phyloP scores from a whole-genome alignment of 2,329 filamentous ascomycete species.

The Talaromyces funiculosus region DNA sequence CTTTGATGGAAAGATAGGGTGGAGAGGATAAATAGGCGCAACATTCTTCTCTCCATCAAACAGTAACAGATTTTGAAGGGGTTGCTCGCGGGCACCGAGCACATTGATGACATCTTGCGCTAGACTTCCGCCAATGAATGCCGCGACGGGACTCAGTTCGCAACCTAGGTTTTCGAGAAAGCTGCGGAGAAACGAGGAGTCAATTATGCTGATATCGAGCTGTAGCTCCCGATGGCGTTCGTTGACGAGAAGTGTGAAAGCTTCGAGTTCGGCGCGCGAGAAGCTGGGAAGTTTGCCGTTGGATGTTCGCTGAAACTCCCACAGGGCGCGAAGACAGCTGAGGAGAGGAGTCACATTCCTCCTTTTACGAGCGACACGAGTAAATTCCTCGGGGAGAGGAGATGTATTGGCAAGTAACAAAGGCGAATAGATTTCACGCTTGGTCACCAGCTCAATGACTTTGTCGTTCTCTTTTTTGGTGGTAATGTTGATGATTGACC shows the following conservation, averaged over 20 bases:
- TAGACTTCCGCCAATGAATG: conserved; percentile 82
- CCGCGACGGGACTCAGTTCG: conserved; percentile 80
- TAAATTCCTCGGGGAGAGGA: conserved; percentile 64
- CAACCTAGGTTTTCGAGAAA: conserved; percentile 83
- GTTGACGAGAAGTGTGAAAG: conserved; percentile 72
- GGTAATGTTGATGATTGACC: conserved; percentile 65
- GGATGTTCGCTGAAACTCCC: conserved; percentile 69
- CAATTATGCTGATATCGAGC: conserved; percentile 62
- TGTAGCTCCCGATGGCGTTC: conserved; percentile 71
- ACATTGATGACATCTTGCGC: conserved; percentile 98
- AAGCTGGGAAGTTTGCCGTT: conserved; percentile 51
- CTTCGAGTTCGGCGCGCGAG: conserved; percentile 59
- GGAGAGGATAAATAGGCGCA: conserved; percentile 73
- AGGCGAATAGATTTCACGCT: conserved; percentile 84
- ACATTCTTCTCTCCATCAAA: conserved; percentile 81
- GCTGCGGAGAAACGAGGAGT: conserved; percentile 66
- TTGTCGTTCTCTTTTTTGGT: conserved; percentile 67
- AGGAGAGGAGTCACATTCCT: conserved; percentile 75
- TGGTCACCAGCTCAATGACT: conserved; percentile 77
- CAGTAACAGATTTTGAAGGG: conserved; percentile 88
- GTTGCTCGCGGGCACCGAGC: conserved; percentile 82
- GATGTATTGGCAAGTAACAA: conserved; percentile 80
- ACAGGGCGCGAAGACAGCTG: conserved; percentile 80
- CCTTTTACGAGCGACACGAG: conserved; percentile 61
- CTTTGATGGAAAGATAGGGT: conserved; percentile 54